Evolutionary conservation across 805 yeast genomes (phyloP).

Genomic region (Candida manassasensis): DNA sequence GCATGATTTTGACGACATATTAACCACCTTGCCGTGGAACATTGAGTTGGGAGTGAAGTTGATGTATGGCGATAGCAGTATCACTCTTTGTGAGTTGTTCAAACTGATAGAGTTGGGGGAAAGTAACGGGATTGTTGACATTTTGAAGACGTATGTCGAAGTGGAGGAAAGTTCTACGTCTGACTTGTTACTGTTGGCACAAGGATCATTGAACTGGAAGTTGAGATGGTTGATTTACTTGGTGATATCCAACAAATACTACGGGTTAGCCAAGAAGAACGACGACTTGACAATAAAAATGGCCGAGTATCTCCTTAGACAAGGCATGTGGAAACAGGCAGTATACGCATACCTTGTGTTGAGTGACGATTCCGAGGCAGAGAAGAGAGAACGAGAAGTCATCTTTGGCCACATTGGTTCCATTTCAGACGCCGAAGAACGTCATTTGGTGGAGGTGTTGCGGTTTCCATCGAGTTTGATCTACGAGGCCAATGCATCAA

Average conservation of each 20-base stretch:
- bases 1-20: slow-evolving; percentile 40
- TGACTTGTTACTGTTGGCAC: not conserved
- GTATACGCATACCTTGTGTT: slow-evolving; percentile 61
- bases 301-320: slow-evolving; percentile 45
- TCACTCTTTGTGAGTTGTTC: slow-evolving; percentile 12
- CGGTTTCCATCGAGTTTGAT: slow-evolving; percentile 46
- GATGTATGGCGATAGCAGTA: slow-evolving; percentile 51
- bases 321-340: slow-evolving; percentile 54
- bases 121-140: slow-evolving; percentile 14
- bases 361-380: slow-evolving; percentile 41
- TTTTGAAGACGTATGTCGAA: slow-evolving; percentile 16
- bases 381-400: slow-evolving; percentile 33
- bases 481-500: slow-evolving; percentile 57
- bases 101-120: slow-evolving; percentile 10
- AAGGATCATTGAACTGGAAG: slow-evolving; percentile 27
- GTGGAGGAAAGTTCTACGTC: not conserved
- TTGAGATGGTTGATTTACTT: slow-evolving; percentile 51
- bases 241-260: slow-evolving; percentile 25
- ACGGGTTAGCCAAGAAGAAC: slow-evolving; percentile 8
- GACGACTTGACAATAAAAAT: slow-evolving; percentile 32
- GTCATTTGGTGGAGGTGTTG: slow-evolving; percentile 34
- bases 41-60: slow-evolving; percentile 53
- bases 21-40: slow-evolving; percentile 59
- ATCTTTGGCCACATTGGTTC: slow-evolving; percentile 30
- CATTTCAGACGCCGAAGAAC: slow-evolving; percentile 26